A percentile compares a stretch with the other conserved stretches of the same genome.
phyloP scores from a whole-genome alignment of 2,329 filamentous ascomycete species.

The Setomelanomma holmii region DNA sequence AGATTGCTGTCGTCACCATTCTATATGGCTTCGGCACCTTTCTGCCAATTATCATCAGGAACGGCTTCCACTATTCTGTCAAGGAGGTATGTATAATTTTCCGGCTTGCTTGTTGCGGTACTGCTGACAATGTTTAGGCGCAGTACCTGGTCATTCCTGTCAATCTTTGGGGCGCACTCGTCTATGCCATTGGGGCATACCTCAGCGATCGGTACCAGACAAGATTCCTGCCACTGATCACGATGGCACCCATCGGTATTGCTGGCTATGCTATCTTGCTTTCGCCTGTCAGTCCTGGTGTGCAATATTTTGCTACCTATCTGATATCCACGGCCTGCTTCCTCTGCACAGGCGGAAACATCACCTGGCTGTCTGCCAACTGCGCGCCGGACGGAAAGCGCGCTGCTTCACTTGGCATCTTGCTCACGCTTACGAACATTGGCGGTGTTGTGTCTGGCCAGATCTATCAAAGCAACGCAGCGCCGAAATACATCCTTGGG shows the following conservation, averaged over 20 bases:
- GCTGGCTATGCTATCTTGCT: slow-evolving; percentile 42
- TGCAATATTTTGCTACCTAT: slow-evolving; percentile 43
- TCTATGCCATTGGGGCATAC: slow-evolving; percentile 50
- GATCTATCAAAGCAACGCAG: slow-evolving; percentile 39
- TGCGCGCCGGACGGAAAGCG: slow-evolving; percentile 43
- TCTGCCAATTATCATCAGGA: slow-evolving; percentile 52
- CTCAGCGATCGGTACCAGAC: slow-evolving; percentile 48
- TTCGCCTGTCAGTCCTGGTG: slow-evolving; percentile 28
- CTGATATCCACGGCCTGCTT: slow-evolving; percentile 44
- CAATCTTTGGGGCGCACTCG: slow-evolving; percentile 51
- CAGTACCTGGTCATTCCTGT: slow-evolving; percentile 52
- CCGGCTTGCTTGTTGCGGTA: background rate
- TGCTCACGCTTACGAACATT: slow-evolving; percentile 43
- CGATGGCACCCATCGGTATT: slow-evolving; percentile 40
- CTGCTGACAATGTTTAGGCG: slow-evolving; percentile 14
- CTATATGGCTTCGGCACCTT: slow-evolving; percentile 52
- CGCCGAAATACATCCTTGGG: slow-evolving; percentile 35
- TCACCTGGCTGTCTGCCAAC: slow-evolving; percentile 43
- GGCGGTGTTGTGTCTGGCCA: slow-evolving; percentile 43
- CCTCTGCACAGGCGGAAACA: slow-evolving; percentile 43
- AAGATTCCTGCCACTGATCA: slow-evolving; percentile 48
- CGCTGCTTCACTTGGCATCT: slow-evolving; percentile 40
- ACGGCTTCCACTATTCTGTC: slow-evolving; percentile 50
- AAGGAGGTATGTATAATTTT: slow-evolving; percentile 42
- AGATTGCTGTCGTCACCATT: slow-evolving; percentile 51